A percentile compares a stretch with the other conserved stretches of the same genome.
Conservation (phyloP, 768 basidiomycete species). For the Pleurotus ostreatus region DNA sequence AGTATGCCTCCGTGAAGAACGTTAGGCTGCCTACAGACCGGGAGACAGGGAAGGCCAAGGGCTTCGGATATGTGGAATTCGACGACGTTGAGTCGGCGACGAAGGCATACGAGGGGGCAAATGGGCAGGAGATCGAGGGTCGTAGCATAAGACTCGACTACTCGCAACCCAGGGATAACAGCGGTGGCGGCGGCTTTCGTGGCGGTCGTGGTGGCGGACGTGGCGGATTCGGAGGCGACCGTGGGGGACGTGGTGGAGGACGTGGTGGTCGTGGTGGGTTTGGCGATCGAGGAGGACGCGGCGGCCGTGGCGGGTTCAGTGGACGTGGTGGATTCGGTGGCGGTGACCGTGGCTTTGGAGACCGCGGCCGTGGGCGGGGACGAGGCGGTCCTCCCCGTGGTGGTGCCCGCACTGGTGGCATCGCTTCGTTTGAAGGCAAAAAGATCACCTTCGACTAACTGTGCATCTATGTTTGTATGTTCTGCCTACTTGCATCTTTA, state of each 20-base stretch:
- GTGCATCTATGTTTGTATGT: slow-evolving; percentile 7
- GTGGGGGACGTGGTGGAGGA: slow-evolving; percentile 38
- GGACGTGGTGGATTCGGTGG: slow-evolving; percentile 39
- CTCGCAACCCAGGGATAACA: slow-evolving; percentile 76
- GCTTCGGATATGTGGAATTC: slow-evolving; percentile 97
- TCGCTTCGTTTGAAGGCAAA: slow-evolving; percentile 61
- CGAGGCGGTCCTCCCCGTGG: slow-evolving; percentile 38
- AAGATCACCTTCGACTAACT: slow-evolving; percentile 53
- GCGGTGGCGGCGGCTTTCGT: slow-evolving; percentile 40
- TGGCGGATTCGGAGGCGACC: slow-evolving; percentile 43
- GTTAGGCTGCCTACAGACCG: slow-evolving; percentile 92
- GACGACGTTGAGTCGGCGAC: slow-evolving; percentile 74
- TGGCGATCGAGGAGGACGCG: slow-evolving; percentile 36
- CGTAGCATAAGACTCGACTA: slow-evolving; percentile 80
- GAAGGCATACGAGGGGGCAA: slow-evolving; percentile 68
- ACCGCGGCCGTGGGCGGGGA: slow-evolving; percentile 31
- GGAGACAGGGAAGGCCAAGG: slow-evolving; percentile 87
- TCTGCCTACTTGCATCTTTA: background rate
- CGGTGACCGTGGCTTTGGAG: slow-evolving; percentile 11
- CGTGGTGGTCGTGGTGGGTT: slow-evolving; percentile 36
- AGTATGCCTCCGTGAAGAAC: slow-evolving; percentile 79
- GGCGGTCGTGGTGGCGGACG: slow-evolving; percentile 37
- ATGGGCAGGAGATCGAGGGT: slow-evolving; percentile 77
- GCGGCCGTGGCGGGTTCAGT: slow-evolving; percentile 34
- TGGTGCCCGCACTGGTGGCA: slow-evolving; percentile 58